A percentile compares a stretch with the other conserved stretches of the same genome.
These are phyloP conservation scores for Lobosporangium transversale DNA, from an alignment of 192 early-diverging fungal species.

Conservation along the genomic window DNA sequence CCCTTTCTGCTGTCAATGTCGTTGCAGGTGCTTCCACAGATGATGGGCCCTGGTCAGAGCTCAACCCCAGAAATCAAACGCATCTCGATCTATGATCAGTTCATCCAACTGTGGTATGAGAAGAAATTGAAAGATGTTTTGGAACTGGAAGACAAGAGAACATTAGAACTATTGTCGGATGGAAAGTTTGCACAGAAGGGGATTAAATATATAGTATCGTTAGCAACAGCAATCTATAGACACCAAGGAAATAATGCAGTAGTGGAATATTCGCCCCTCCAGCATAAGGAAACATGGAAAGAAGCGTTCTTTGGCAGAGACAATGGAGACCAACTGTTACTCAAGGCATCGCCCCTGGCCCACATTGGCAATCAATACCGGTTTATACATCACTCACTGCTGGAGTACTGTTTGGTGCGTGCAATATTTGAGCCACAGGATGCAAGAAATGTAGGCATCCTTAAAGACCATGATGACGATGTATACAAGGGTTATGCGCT, in stretches of 20 bases:
- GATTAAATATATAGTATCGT: background rate
- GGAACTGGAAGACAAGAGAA: background rate
- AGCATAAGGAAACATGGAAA: background rate
- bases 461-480: background rate
- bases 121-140: background rate
- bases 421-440: conserved; percentile 18
- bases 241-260: conserved; percentile 1
- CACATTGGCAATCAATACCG: conserved; percentile 8
- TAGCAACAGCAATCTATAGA: background rate
- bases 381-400: conserved; percentile 11
- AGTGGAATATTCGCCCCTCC: background rate
- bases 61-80: background rate
- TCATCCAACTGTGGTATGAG: background rate
- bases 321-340: background rate
- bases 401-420: conserved; percentile 9
- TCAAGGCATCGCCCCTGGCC: background rate
- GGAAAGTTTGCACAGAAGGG: background rate
- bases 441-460: background rate
- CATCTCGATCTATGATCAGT: background rate
- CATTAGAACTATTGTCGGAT: background rate
- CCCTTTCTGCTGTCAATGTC: background rate
- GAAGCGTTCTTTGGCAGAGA: background rate
- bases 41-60: background rate
- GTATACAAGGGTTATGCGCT: background rate
- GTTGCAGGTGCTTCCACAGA: background rate